Evolutionary conservation across 2,329 filamentous ascomycete species (phyloP), one percentile per base, ranked within the genome.

Genomic region (Alternaria ventricosa): DNA sequence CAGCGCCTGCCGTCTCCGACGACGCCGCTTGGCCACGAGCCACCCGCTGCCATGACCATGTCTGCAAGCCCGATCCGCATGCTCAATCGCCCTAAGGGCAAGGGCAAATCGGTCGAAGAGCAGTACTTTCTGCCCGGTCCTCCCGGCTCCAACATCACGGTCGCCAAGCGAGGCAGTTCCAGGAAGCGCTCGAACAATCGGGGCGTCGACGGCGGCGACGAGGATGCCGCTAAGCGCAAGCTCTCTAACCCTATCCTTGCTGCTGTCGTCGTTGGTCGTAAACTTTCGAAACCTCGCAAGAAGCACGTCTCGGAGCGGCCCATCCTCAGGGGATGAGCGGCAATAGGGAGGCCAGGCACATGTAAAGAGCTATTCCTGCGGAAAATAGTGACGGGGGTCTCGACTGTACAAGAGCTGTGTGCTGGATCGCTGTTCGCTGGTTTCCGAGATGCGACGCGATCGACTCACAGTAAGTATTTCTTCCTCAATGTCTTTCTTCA

Each of bases 81-180:
- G 45, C 10, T 47, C 23, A 47, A 47, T n/a, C 25, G 23, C 45
- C 23, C 47, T 18, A 45, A 20, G 18, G 18, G 43, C 43, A 45
- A 20, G 18, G 18, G 43, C 6, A 22, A 22, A 20, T 13, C 43
- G 18, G 20, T 45, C 43, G 43, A 22, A 15, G 43, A 45, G 6
- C n/a, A 23, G 6, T 12, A 49, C 11, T 11, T 18, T 1, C 22
- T 18, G 3, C 23, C 12, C 28, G 13, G 6, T 18, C 15, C 18
- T 11, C 23, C n/a, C 18, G 56, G 23, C n/a, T 63, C 65, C 3
- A 50, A 55, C 43, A 69, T 67, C 23, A 41, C 33, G 33, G 33
- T 41, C 33, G 15, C 33, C 36, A 41, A 18, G 36, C 36, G 36
- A 10, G 36, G 5, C n/a, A 41, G 8, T 41, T 7, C 8, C 15